Evolutionary conservation across 352 stramenopile genomes (phyloP), one percentile per base, ranked within the genome.

Genomic region (Salisapilia sapeloensis): DNA sequence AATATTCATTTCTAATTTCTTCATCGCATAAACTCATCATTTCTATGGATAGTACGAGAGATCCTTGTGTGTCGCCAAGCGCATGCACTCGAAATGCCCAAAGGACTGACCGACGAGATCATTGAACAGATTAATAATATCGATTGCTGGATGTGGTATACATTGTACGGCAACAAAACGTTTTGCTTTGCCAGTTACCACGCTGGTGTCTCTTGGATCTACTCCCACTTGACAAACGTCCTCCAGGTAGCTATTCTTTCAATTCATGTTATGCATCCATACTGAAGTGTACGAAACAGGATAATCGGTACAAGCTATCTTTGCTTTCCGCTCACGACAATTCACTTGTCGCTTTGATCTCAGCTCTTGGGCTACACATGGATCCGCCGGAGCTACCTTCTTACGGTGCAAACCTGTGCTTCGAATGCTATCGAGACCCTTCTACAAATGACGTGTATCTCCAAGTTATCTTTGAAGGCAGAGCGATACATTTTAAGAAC

Each of bases 301-400:
- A 21, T 11, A 42, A 42, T 21, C 33, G 33, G 5, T 57, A 67
- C 50, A 77, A 65, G 31, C 22, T 87, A 24, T 77, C 72, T 26
- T 48, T 87, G 1, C 78, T 83, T 49, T 87, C 72, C 0, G 65
- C 58, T 0, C 72, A 87, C 45, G 67, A 87, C 45, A 84, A 84
- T 46, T 81, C 72, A 35, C 48, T 87, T 11, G 65, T 87, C 18
- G 67, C 67, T 27, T 44, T 84, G 14, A 46, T 75, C 16, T 63
- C 58, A 21, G 72, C 72, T 36, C 46, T 87, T 33, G 44, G 77
- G 40, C 35, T 87, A 19, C 40, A 77, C 23, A 39, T 66, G 29
- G n/a, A n/a, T n/a, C 49, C 58, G 16, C 47, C 44, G 11, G 49
- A 64, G 17, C 63, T 83, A 29, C 72, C 72, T 5, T 43, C 50